A percentile compares a stretch with the other conserved stretches of the same genome.
phyloP scores from a whole-genome alignment of 305 asterid species.

The Petunia hybrid region DNA sequence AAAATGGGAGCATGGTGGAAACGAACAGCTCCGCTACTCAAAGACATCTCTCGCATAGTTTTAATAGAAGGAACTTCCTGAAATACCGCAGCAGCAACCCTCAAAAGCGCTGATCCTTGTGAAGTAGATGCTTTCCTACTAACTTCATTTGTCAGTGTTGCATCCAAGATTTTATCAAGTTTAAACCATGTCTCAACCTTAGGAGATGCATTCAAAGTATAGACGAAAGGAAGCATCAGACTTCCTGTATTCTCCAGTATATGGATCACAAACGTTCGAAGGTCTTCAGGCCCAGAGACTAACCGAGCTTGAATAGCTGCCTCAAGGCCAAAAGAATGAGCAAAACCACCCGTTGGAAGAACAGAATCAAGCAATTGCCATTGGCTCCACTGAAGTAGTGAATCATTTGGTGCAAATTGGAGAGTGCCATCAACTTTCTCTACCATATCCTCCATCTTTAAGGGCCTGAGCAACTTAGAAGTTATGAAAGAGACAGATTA shows the following conservation, averaged over 20 bases:
- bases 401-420: constrained; percentile 34
- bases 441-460: constrained; percentile 16
- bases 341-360: constrained; percentile 97
- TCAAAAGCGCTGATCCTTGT: constrained; percentile 93
- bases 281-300: constrained; percentile 62
- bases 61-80: constrained; percentile 63
- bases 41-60: constrained; percentile 60
- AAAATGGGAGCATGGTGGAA: constrained; percentile 90
- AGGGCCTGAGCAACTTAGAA: neutral
- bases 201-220: constrained; percentile 57
- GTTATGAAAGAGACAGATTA: neutral
- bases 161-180: constrained; percentile 62
- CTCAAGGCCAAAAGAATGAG: constrained; percentile 94
- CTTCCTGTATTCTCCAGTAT: constrained; percentile 86
- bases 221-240: constrained; percentile 81
- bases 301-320: constrained; percentile 79
- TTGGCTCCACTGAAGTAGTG: constrained; percentile 72
- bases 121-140: constrained; percentile 76
- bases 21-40: constrained; percentile 46
- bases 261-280: constrained; percentile 55
- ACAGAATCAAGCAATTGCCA: constrained; percentile 93
- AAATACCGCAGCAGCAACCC: constrained; percentile 81
- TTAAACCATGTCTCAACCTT: constrained; percentile 64
- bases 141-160: constrained; percentile 77
- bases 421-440: constrained; percentile 32